Evolutionary conservation across 2,329 filamentous ascomycete species (phyloP).

Genomic region (Ascomycota sp.): DNA sequence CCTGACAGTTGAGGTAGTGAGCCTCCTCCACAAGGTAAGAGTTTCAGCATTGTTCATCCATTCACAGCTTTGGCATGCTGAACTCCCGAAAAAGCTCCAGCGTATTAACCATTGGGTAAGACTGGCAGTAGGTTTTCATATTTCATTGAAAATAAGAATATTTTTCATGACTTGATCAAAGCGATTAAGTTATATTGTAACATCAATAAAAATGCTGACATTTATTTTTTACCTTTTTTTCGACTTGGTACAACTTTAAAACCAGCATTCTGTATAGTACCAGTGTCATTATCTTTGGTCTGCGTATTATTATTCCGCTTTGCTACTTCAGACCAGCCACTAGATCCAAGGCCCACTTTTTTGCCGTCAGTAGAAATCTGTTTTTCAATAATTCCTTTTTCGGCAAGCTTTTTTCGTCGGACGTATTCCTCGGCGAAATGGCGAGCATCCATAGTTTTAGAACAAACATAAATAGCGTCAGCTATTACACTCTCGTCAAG

Average conservation of each 20-base stretch:
- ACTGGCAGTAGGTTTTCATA: too few species aligned
- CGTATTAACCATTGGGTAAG: too few species aligned
- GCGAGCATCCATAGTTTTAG: conserved; percentile 74
- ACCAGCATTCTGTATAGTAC: conserved; percentile 26
- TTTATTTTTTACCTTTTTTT: conserved; percentile 72
- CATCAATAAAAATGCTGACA: too few species aligned
- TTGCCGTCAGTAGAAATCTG: conserved; percentile 34
- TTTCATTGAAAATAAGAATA: too few species aligned
- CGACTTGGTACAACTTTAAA: conserved; percentile 86
- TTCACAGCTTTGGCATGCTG: too few species aligned
- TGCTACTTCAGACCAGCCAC: conserved; percentile 91
- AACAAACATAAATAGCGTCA: conserved; percentile 73
- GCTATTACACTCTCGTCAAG: conserved; percentile 64
- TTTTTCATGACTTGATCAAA: too few species aligned
- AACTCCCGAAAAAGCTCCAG: too few species aligned
- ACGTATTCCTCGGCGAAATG: conserved; percentile 92
- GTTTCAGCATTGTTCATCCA: too few species aligned
- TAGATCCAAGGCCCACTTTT: conserved; percentile 23
- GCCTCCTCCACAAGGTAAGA: too few species aligned
- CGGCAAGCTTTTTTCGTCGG: conserved; percentile 77
- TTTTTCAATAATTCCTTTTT: conserved; percentile 73
- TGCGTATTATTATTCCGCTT: conserved; percentile 52
- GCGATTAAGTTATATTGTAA: too few species aligned
- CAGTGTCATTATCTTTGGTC: conserved; percentile 21
- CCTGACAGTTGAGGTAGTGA: too few species aligned